Evolutionary conservation across 1,284 basidiomycete genomes (phyloP), one percentile per base, ranked within the genome.

Genomic region (Uromyces viciae-fabae): DNA sequence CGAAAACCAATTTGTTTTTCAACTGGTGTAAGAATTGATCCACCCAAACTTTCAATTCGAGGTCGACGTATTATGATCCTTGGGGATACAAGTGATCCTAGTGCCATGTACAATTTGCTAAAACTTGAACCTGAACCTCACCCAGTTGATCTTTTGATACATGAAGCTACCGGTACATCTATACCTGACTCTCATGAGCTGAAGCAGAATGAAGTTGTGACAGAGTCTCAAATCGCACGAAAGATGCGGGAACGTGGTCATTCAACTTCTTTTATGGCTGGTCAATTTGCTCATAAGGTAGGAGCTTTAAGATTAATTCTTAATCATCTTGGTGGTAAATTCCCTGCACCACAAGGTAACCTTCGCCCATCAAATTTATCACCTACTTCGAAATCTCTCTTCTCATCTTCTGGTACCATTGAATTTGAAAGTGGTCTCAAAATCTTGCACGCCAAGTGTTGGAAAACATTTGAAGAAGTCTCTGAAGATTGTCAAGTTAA

Each of bases 191-290:
- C 9, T 84, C 85, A 72, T 84, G 85, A 81, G 85, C 84, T 19
- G 78, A 84, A 76, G 82, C 69, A 72, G 52, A 83, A 84, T 2
- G 83, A 85, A 60, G 82, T 83, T 25, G 80, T 82, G 52, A 85
- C 86, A 56, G 83, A 85, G 7, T 87, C 87, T 46, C 87, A 86
- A n/a, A 90, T 94, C 0, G 83, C 85, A 66, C 86, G 87, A 82
- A 91, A 91, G 83, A 90, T 90, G 3, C 85, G 89, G 33, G 87
- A 88, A 64, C 88, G 91, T 81, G 94, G 94, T 0, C 94, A 96
- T 86, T 94, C 93, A 28, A 92, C 92, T 0, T 92, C 94, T 0
- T 88, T 87, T 33, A 92, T 93, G 89, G 94, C 93, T 0, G 94
- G 94, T 14, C 87, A 86, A 43, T 95, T 95, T 85, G 94, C 94